phyloP scores from a whole-genome alignment of 75 land plant species.

The Chamaecyparis obtusa region DNA sequence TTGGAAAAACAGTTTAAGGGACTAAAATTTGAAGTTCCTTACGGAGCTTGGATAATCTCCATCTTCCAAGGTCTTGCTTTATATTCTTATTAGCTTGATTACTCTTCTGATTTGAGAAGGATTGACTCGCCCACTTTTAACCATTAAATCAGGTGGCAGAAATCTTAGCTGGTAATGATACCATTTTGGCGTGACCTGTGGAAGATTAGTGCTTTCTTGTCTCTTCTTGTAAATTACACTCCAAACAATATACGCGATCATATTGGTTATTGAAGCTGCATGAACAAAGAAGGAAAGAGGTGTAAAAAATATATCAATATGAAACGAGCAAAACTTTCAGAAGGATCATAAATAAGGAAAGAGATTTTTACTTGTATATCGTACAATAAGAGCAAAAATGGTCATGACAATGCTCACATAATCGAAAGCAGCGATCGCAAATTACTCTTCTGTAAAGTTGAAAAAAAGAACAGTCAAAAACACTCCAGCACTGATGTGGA shows the following conservation, averaged over 20 bases:
- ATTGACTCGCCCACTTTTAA: neutral
- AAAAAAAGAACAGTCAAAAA: neutral
- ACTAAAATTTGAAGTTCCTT: neutral
- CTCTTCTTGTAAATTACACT: neutral
- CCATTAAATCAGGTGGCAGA: neutral
- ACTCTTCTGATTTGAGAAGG: neutral
- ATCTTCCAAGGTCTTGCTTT: neutral
- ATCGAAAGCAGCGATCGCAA: neutral
- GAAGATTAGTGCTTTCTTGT: neutral
- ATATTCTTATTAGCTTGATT: neutral
- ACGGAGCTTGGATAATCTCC: neutral
- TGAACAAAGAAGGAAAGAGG: neutral
- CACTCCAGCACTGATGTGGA: neutral
- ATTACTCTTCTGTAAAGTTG: neutral
- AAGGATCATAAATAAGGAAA: neutral
- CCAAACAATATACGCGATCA: conserved; percentile 1
- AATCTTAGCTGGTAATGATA: neutral
- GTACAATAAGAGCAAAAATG: neutral
- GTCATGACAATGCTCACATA: neutral
- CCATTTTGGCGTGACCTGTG: neutral
- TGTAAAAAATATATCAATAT: neutral
- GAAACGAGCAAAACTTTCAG: neutral
- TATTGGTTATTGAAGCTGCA: conserved; percentile 3
- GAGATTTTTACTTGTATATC: neutral
- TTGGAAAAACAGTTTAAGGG: neutral